Evolutionary conservation across 148 eudicot species (phyloP), one percentile per base, ranked within the genome.

Genomic region (Cornus controversa): DNA sequence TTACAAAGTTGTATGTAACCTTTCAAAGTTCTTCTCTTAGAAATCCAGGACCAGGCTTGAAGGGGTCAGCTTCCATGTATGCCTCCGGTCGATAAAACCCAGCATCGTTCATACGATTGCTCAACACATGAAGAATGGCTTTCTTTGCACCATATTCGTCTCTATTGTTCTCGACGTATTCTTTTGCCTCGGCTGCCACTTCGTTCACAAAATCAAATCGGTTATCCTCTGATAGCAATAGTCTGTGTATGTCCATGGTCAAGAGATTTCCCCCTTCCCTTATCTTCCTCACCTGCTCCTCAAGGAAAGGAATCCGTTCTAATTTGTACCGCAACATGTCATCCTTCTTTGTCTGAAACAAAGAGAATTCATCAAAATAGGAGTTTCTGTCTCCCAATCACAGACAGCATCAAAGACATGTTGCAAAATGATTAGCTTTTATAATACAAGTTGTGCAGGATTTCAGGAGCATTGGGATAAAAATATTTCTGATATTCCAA

Each of bases 121-220:
- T 96, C 3, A 96, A 77, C 26, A 91, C 99, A 78, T 96, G 99
- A 79, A 89, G 92, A 80, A 96, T 93, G 40, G 99, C 93, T 69
- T 93, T 96, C 83, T 96, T 96, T 66, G 79, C 82, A 58, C 97
- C 92, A 74, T 96, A 96, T 74, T 93, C 99, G 69, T 96, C 99
- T 75, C 93, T 84, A 79, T 93, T 91, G 71, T 88, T 91, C 70
- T 93, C 92, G 16, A 91, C 94, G 63, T 85, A 93, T 57, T 78
- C 82, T 70, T 77, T 90, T 40, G 98, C 99, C 83, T 93, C 99
- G 5, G 98, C 98, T 16, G 93, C 97, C 28, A 96, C 83, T 40
- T 88, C 92, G n/a, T 93, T 96, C 80, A 96, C 99, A 78, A 96
- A 93, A 64, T 74, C 86, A 69, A 82, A 96, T 31, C 90, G 86